A percentile compares a stretch with the other conserved stretches of the same genome.
These are phyloP conservation scores for Elaeagnus macrophylla DNA, from an alignment of 306 rosid genomes.

Conservation along the genomic window DNA sequence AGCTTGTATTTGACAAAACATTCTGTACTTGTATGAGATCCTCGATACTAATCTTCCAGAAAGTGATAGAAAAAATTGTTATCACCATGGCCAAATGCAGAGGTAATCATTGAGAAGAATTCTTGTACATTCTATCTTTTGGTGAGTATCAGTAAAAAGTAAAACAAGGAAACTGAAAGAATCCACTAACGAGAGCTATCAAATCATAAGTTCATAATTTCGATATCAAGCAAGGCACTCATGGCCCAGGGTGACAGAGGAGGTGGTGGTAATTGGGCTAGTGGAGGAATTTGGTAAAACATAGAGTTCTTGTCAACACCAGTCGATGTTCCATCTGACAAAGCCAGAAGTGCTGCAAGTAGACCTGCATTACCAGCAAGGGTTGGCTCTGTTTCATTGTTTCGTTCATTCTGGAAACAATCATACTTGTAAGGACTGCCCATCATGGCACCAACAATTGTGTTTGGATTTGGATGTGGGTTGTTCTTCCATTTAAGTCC, in stretches of 20 bases:
- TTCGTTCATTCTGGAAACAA: conserved; percentile 10
- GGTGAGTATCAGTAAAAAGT: neutral
- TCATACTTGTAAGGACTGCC: conserved; percentile 12
- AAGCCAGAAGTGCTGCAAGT: conserved; percentile 22
- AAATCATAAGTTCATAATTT: neutral
- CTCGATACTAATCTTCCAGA: neutral
- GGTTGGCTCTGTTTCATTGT: conserved; percentile 13
- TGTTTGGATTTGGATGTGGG: conserved; percentile 12
- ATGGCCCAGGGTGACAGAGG: conserved; percentile 10
- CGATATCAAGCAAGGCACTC: neutral
- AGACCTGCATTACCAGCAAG: conserved; percentile 23
- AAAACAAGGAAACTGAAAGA: neutral
- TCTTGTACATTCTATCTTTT: neutral
- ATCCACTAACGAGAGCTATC: neutral
- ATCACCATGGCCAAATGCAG: neutral
- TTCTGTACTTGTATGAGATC: neutral
- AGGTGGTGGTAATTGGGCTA: neutral
- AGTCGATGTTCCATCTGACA: neutral
- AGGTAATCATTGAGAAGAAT: neutral
- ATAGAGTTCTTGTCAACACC: conserved; percentile 15
- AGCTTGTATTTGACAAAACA: neutral
- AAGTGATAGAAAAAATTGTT: neutral
- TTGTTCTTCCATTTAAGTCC: conserved; percentile 16
- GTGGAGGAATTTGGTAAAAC: conserved; percentile 2
- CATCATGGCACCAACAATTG: conserved; percentile 18